Evolutionary conservation across 805 yeast genomes (phyloP).

Genomic region (Kuraishia molischiana): DNA sequence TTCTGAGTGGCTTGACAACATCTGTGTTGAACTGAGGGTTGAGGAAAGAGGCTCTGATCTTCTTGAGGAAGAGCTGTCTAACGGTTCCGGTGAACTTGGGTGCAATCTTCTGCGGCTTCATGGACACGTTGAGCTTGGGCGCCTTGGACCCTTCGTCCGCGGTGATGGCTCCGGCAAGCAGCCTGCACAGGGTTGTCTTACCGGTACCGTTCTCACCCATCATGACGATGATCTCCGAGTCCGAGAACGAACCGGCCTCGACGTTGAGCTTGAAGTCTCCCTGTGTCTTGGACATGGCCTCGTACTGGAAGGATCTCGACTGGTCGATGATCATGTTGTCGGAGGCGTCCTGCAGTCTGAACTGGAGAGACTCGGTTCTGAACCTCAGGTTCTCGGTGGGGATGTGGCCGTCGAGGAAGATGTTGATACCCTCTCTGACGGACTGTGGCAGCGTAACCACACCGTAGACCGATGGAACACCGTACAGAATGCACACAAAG

Average conservation of each 20-base stretch:
- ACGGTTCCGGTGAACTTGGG: constrained; percentile 99
- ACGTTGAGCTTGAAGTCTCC: constrained; percentile 89
- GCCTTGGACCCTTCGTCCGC: constrained; percentile 77
- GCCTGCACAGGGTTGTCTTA: constrained; percentile 93
- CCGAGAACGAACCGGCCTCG: constrained; percentile 84
- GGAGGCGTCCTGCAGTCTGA: constrained; percentile 83
- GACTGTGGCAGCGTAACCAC: constrained; percentile 95
- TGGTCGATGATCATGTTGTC: constrained; percentile 72
- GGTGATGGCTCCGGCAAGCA: constrained; percentile 85
- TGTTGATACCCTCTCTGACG: constrained; percentile 98
- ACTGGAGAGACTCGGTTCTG: constrained; percentile 92
- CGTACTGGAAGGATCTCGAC: constrained; percentile 68
- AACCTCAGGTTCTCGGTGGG: constrained; percentile 96
- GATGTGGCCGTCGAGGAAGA: constrained; percentile 95
- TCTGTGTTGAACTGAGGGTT: constrained; percentile 98
- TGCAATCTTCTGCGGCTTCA: constrained; percentile 99
- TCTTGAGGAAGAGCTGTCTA: constrained; percentile 93
- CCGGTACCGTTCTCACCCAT: constrained; percentile 99
- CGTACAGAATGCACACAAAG: constrained; percentile 92
- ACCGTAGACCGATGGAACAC: constrained; percentile 98
- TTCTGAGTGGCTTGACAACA: constrained; percentile 89
- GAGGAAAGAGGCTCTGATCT: constrained; percentile 87
- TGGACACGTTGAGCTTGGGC: constrained; percentile 85
- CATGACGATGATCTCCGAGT: constrained; percentile 95
- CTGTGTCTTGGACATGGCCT: constrained; percentile 79